Base-by-base conservation (phyloP, 306 rosid species). In the Trichosanthes truncata region DNA sequence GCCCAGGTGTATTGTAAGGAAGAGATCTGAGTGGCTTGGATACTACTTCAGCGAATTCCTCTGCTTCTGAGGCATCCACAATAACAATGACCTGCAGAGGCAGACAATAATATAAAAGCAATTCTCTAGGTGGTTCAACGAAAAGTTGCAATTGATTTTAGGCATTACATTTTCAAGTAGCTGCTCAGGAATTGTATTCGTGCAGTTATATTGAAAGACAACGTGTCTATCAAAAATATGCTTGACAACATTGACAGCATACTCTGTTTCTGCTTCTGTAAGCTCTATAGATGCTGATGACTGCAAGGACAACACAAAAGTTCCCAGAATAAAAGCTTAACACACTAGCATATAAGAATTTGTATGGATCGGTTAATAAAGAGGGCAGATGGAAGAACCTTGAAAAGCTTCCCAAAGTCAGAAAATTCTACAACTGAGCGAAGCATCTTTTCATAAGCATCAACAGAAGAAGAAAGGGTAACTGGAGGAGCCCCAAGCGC, bases 261-360 rank as follows among this genome's bases (percentile, higher is more conserved):
- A 95, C 87, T 95, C 99, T 23, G 99, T 95, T 90, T 95, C 99
- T 11, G 99, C 92, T 85, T 95, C 99, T 78, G 99, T 95, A 72
- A 95, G 94, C 85, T 95, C 99, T 87, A 93, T 95, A 33, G 97
- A 90, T 82, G 89, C 93, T 41, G 99, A 93, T 81, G 99, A 91
- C 99, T 95, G 96, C 55, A 87, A 78, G 80, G 78, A 75, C 49
- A 80, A 84, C 43, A 65, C 53, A 12, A 75, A 56, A 18, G 60
- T 74, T 25, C 45, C 46, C 61, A 51, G 61, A 74, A 74, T 74
- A 48, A 73, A 51, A 31, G 51, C 41, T 1, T 0, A 9, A 53
- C 48, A 83, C 60, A 35, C 31, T 21, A 59, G 6, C 8, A 25
- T n/a, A 17, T 13, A 72, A 31, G 25, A 29, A 6, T n/a, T 85